Conservation (phyloP, 441 rosid genomes). For the Pelargonium fulgidum region DNA sequence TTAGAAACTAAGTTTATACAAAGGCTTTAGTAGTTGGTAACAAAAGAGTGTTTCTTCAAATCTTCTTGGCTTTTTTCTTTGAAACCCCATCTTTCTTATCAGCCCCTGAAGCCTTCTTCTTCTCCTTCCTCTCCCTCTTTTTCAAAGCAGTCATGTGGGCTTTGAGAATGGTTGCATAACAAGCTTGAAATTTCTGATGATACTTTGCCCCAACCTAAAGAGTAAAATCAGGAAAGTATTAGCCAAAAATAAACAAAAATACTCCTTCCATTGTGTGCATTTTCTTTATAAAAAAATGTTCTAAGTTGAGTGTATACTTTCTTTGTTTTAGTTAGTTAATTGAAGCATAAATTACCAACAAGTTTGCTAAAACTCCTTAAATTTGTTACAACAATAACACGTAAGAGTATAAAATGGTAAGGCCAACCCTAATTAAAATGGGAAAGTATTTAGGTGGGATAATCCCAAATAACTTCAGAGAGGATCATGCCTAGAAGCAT, state of each 20-base stretch:
- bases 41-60: conserved; percentile 19
- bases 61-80: conserved; percentile 36
- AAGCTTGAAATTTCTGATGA: conserved; percentile 88
- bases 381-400: no score
- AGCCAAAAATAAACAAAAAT: conserved; percentile 10
- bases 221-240: conserved; percentile 11
- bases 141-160: conserved; percentile 86
- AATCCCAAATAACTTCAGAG: not conserved
- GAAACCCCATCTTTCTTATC: conserved; percentile 43
- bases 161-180: conserved; percentile 83
- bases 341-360: no score
- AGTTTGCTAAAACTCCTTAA: no score
- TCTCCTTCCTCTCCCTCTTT: conserved; percentile 89
- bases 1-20: conserved; percentile 6
- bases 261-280: not conserved
- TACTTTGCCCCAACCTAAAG: conserved; percentile 77
- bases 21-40: conserved; percentile 6
- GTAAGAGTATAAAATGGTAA: no score
- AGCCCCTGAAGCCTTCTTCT: conserved; percentile 59
- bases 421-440: no score
- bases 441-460: no score
- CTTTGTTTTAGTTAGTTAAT: no score
- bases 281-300: no score
- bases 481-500: not conserved
- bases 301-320: no score